These are phyloP conservation scores for Raphanus sativus DNA, from an alignment of 345 rosid genomes.

Conservation along the genomic window DNA sequence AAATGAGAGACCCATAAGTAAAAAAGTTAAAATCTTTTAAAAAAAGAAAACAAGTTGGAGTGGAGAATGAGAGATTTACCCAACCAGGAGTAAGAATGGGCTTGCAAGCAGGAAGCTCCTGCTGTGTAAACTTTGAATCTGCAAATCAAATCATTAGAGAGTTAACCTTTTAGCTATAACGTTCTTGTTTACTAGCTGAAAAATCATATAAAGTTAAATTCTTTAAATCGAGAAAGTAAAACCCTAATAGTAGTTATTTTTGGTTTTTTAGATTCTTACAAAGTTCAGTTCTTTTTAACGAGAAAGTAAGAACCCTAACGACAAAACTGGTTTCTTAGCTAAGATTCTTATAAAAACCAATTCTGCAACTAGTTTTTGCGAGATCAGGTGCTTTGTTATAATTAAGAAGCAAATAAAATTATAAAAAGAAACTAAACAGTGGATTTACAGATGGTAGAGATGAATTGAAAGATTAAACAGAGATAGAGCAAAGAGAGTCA, in stretches of 20 bases:
- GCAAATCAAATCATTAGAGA: slow-evolving; percentile 34
- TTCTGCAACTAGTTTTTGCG: background rate
- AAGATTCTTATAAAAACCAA: background rate
- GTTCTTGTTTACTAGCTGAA: background rate
- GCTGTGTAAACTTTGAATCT: slow-evolving; percentile 96
- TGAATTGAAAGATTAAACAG: background rate
- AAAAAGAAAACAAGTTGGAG: background rate
- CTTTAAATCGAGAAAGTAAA: background rate
- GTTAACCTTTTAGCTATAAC: background rate
- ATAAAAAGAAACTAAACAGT: background rate
- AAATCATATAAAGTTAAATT: background rate
- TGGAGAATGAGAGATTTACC: slow-evolving; percentile 48
- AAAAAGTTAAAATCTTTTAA: background rate
- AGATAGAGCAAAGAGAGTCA: background rate
- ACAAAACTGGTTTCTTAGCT: background rate
- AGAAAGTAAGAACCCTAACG: background rate
- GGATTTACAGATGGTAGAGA: background rate
- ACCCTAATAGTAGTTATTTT: background rate
- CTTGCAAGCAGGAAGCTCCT: slow-evolving; percentile 99
- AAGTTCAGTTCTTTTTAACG: background rate
- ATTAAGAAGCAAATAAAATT: background rate
- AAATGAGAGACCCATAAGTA: slow-evolving; percentile 4
- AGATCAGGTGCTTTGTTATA: background rate
- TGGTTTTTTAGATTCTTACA: background rate
- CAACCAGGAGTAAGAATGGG: slow-evolving; percentile 96